Evolutionary conservation across 345 rosid species (phyloP).

Genomic region (Ceriops decandra): DNA sequence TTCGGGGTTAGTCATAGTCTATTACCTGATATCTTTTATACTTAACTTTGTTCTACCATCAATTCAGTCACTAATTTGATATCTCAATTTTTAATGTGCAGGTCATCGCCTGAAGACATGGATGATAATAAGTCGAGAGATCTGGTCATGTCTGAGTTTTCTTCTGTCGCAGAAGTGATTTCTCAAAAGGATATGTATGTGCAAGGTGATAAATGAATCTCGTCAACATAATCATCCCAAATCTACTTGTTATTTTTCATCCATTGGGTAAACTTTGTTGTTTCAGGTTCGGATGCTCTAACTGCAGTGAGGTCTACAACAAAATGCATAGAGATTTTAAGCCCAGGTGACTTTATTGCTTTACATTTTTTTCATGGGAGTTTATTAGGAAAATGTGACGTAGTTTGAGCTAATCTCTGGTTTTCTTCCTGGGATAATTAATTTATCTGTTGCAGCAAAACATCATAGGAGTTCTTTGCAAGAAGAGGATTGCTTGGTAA

Average conservation of each 20-base stretch:
- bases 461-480: slow-evolving; percentile 21
- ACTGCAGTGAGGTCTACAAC: slow-evolving; percentile 58
- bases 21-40: not conserved
- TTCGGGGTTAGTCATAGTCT: slow-evolving; percentile 19
- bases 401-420: not conserved
- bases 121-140: slow-evolving; percentile 35
- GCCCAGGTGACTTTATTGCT: slow-evolving; percentile 50
- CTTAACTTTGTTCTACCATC: not conserved
- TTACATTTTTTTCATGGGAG: not conserved
- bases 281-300: slow-evolving; percentile 47
- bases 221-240: not conserved
- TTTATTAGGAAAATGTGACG: too few species aligned
- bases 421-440: not conserved
- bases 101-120: slow-evolving; percentile 47
- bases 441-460: slow-evolving; percentile 43
- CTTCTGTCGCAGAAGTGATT: slow-evolving; percentile 41
- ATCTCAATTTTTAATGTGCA: slow-evolving; percentile 11
- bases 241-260: not conserved
- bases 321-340: slow-evolving; percentile 58
- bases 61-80: slow-evolving; percentile 13
- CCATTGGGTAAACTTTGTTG: slow-evolving; percentile 4
- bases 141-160: slow-evolving; percentile 43
- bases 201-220: slow-evolving; percentile 34
- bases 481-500: slow-evolving; percentile 23
- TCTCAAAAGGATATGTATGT: slow-evolving; percentile 33